Conservation (phyloP, 2,329 filamentous ascomycete species). For the Aphanoascus verrucosus region DNA sequence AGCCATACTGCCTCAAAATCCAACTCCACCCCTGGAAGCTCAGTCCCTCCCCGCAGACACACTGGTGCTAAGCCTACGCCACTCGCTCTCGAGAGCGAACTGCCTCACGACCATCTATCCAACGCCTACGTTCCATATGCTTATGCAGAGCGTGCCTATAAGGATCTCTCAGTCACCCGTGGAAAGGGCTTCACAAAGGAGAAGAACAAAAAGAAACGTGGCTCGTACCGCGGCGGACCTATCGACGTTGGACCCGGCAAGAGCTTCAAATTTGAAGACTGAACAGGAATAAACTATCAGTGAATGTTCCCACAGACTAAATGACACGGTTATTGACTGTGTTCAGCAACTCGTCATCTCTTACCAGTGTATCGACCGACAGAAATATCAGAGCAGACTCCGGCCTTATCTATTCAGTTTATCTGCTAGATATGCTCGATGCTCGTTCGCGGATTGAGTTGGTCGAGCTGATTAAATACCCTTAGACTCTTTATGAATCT, state of each 20-base stretch:
- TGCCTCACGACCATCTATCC: slow-evolving; percentile 57
- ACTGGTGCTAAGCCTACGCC: slow-evolving; percentile 52
- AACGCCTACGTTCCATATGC: slow-evolving; percentile 76
- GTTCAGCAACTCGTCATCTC: no score
- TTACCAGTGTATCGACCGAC: no score
- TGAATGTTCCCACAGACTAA: no score
- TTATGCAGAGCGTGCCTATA: slow-evolving; percentile 79
- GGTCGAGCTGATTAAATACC: no score
- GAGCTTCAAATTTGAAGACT: slow-evolving; percentile 91
- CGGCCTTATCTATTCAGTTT: no score
- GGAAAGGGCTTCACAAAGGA: slow-evolving; percentile 99
- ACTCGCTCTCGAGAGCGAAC: slow-evolving; percentile 64
- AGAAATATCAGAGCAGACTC: no score
- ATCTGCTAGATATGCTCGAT: no score
- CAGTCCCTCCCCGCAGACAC: slow-evolving; percentile 33
- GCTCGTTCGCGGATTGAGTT: no score
- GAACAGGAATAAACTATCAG: slow-evolving; percentile 23
- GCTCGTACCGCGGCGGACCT: slow-evolving; percentile 76
- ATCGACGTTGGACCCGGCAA: slow-evolving; percentile 77
- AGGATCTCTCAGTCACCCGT: slow-evolving; percentile 79
- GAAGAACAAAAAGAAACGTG: slow-evolving; percentile 97
- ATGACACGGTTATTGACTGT: no score
- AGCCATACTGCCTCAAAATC: slow-evolving; percentile 36
- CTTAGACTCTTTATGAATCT: neutral
- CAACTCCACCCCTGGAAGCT: slow-evolving; percentile 37